Base-by-base conservation (phyloP, 2,329 filamentous ascomycete genomes). In the Raffaelea arxii region DNA sequence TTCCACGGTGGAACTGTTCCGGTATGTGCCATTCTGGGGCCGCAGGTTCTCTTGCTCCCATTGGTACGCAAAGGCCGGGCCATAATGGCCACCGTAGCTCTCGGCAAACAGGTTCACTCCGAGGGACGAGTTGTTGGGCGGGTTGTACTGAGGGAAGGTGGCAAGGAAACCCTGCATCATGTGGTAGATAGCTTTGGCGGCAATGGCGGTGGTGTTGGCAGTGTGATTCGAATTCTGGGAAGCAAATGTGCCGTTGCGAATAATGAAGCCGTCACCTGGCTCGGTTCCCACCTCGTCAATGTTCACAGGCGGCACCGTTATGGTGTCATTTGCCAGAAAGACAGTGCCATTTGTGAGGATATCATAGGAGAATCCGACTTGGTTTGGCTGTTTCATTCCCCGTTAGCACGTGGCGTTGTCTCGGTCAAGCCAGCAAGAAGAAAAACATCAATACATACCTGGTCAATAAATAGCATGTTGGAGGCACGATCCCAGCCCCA, bases 31-130 rank as follows among this genome's bases (percentile, higher is more conserved):
- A 46, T 69, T 73, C n/a, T 60, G 56, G 14, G 75, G 72, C 44
- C 67, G 67, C 18, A 65, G 59, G 53, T 87, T 88, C 62, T 87
- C 80, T 47, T 75, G 60, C 55, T 82, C 71, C 64, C 72, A 76
- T 21, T 69, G 62, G 19, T 68, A 66, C 11, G 79, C 78, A 54
- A 86, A 83, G 2, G 75, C 66, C 2, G 81, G 81, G 0, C 79
- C 84, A 54, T 86, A 88, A 47, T 79, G 75, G 12, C 84, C 84
- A 27, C 81, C 77, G 59, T 86, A 83, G 60, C 78, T 82, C 59
- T 87, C 81, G 1, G 80, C 73, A 51, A 84, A 85, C 4, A 86
- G 64, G 54, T 80, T 80, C 45, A 86, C 70, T 5, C 76, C 76
- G 18, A 79, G 55, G 0, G 70, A 63, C 35, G 68, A 63, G 51